Percentiles rank a stretch among this genome's conserved stretches.
Conservation (phyloP, 768 basidiomycete species). For the Kwoniella mangroviensis region DNA sequence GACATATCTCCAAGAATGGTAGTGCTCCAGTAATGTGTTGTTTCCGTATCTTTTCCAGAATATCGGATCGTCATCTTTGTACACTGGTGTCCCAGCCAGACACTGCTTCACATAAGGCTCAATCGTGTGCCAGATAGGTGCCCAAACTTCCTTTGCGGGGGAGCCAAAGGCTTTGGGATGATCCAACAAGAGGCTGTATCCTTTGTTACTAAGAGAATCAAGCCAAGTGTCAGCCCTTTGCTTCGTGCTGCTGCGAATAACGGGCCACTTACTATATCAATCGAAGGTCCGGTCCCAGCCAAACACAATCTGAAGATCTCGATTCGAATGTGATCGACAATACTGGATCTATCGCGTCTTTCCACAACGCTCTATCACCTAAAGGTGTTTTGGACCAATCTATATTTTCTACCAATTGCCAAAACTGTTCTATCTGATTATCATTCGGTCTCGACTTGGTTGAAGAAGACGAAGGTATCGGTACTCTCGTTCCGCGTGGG, state of each 20-base stretch:
- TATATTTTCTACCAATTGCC: constrained; percentile 32
- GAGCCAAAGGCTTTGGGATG: constrained; percentile 39
- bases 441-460: constrained; percentile 3
- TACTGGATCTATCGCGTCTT: constrained; percentile 35
- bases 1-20: constrained; percentile 46
- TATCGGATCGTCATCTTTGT: constrained; percentile 38
- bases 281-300: constrained; percentile 45
- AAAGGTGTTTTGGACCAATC: constrained; percentile 45
- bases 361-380: constrained; percentile 41
- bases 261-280: constrained; percentile 48
- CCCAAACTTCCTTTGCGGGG: constrained; percentile 41
- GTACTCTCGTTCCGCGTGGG: constrained; percentile 1
- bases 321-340: constrained; percentile 41
- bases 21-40: constrained; percentile 34
- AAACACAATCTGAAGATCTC: constrained; percentile 32
- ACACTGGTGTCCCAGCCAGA: constrained; percentile 27
- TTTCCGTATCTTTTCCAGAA: constrained; percentile 30
- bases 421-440: constrained; percentile 29
- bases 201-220: constrained; percentile 31
- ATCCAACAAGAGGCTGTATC: constrained; percentile 37
- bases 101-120: constrained; percentile 24
- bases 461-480: not conserved
- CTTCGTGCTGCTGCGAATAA: too few relatives aligned
- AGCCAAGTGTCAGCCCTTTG: constrained; percentile 1
- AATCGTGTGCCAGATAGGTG: constrained; percentile 35